phyloP scores from a whole-genome alignment of 148 eudicot genomes.

The Cornus florida region DNA sequence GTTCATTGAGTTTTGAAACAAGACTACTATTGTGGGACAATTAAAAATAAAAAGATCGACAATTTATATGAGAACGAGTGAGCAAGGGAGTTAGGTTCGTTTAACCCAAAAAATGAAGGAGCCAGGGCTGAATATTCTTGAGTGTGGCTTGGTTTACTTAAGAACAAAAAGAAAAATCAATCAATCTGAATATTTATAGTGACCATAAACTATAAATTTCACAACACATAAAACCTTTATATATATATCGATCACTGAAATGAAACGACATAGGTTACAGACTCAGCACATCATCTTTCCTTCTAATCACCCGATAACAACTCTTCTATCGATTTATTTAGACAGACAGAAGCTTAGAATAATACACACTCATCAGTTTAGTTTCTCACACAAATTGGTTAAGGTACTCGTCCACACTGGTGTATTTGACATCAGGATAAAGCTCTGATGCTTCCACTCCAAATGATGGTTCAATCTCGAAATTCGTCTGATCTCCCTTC shows the following conservation, averaged over 20 bases:
- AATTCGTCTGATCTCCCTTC: slow-evolving; percentile 5
- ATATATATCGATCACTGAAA: no score
- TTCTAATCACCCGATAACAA: background rate
- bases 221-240: no score
- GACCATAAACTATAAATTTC: background rate
- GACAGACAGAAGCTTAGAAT: background rate
- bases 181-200: background rate
- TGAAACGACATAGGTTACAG: no score
- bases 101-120: no score
- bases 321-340: background rate
- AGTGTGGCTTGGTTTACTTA: no score
- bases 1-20: no score
- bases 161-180: background rate
- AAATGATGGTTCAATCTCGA: slow-evolving; percentile 12
- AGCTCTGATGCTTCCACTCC: slow-evolving; percentile 8
- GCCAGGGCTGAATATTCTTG: no score
- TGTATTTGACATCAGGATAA: slow-evolving; percentile 10
- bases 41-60: no score
- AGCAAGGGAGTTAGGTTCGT: no score
- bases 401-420: background rate
- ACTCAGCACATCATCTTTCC: no score
- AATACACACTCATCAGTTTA: background rate
- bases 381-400: slow-evolving; percentile 3
- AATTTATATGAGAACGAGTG: no score
- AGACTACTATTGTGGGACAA: no score